A percentile compares a stretch with the other conserved stretches of the same genome.
Conservation (phyloP, 768 basidiomycete genomes). For the Amanita jacksonii region DNA sequence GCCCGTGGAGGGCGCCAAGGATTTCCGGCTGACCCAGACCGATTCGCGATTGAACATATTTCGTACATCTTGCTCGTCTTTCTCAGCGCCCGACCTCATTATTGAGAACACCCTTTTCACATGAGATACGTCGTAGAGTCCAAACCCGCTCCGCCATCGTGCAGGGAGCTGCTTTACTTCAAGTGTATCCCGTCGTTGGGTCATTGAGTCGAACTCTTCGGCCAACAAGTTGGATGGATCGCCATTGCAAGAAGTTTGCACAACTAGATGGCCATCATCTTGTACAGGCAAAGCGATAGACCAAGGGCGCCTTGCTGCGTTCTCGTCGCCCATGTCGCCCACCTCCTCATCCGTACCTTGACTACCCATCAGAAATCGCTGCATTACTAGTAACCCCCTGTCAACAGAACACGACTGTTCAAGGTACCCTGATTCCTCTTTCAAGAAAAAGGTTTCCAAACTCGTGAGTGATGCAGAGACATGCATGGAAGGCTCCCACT, state of each 20-base stretch:
- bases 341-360: neutral
- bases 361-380: neutral
- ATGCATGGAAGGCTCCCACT: too few relatives aligned
- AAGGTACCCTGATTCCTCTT: neutral
- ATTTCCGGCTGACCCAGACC: constrained; percentile 2
- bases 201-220: too few relatives aligned
- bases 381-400: neutral
- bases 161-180: neutral
- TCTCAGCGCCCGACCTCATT: constrained; percentile 3
- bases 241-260: neutral
- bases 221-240: too few relatives aligned
- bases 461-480: neutral
- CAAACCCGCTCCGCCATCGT: neutral
- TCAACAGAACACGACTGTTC: constrained; percentile 5
- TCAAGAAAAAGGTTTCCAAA: neutral
- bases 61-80: constrained; percentile 1
- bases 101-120: constrained; percentile 4
- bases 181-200: neutral
- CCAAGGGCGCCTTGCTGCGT: constrained; percentile 1
- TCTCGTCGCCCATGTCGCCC: neutral
- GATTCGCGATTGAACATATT: constrained; percentile 7
- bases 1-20: neutral
- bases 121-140: constrained; percentile 4
- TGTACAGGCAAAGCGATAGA: neutral
- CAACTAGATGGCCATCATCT: neutral